These are phyloP conservation scores for Datura wrightii DNA, from an alignment of 257 asterid genomes.

Conservation along the genomic window DNA sequence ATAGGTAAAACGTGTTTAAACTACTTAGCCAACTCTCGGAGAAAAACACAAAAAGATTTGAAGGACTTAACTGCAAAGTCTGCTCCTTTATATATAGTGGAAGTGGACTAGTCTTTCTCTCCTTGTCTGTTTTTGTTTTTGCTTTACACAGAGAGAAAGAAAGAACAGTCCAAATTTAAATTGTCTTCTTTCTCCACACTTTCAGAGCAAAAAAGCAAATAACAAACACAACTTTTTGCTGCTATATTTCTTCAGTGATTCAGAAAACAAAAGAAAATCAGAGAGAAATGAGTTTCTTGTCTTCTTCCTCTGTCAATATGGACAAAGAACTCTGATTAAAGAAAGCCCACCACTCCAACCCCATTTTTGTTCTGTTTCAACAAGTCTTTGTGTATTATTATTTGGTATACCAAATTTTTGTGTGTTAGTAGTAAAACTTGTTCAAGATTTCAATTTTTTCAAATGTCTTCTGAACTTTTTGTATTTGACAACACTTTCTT, in stretches of 20 bases:
- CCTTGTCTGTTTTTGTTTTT: conserved; percentile 41
- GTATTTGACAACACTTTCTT: conserved; percentile 56
- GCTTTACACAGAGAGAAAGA: conserved; percentile 32
- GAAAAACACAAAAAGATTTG: neutral
- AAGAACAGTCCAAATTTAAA: conserved; percentile 39
- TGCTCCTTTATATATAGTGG: conserved; percentile 49
- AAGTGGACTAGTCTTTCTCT: conserved; percentile 43
- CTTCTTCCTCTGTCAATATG: conserved; percentile 43
- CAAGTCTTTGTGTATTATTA: conserved; percentile 14
- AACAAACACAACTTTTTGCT: conserved; percentile 4
- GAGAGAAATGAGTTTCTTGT: conserved; percentile 52
- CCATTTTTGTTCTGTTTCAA: conserved; percentile 32
- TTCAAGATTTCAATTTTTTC: neutral
- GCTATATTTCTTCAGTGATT: conserved; percentile 31
- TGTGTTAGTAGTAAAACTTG: too few relatives aligned
- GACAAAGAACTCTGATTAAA: conserved; percentile 42
- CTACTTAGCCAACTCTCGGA: too few relatives aligned
- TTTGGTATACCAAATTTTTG: too few relatives aligned
- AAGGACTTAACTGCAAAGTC: conserved; percentile 42
- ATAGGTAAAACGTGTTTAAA: too few relatives aligned
- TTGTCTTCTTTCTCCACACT: conserved; percentile 36
- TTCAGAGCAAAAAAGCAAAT: conserved; percentile 4
- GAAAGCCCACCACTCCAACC: neutral
- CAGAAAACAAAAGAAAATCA: neutral
- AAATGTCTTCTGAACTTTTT: conserved; percentile 77